Base-by-base conservation (phyloP, 495 filamentous ascomycete genomes). In the Aspergillus hancockii region DNA sequence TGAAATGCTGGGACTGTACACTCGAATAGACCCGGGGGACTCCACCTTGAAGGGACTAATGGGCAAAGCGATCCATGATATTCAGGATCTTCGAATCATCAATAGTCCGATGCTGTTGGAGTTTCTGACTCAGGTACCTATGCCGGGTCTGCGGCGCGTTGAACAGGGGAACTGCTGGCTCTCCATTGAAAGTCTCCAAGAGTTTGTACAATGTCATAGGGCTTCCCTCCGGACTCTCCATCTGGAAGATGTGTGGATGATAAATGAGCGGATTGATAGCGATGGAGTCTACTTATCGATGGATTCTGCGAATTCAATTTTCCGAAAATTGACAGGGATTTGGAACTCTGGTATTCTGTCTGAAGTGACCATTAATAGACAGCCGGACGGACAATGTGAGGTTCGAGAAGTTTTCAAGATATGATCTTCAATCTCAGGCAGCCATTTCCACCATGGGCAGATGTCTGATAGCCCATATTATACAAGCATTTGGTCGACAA, bases 141-240 rank as follows among this genome's bases (percentile, higher is more conserved):
- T 56, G 2, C 54, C 54, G 0, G 19, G 18, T 25, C 54, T 56
- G 0, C 41, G 14, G 40, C 54, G 19, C 8, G 16, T 56, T 38
- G 54, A 56, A n/a, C 28, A 49, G 34, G 41, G 25, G 18, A 47
- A 25, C 13, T 56, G 41, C 45, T 56, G 54, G 54, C 41, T 56
- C 14, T 56, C 41, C 23, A 22, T 56, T 12, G 40, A 45, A 19
- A 47, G 12, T 4, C 14, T 56, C 1, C 40, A 56, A 28, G 18
- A 36, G 0, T 49, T 56, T 36, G 30, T 56, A 18, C 40, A 25
- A 8, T 16, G 25, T n/a, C 41, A 49, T 32, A 25, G 40, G 30
- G 40, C n/a, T 8, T 56, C 23, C 6, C 36, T 56, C 9, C 23
- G 41, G 14, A 34, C 7, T 36, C 54, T 56, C 34, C 54, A 56